phyloP scores from a whole-genome alignment of 306 rosid species.

The Amphicarpaea edgeworthii region DNA sequence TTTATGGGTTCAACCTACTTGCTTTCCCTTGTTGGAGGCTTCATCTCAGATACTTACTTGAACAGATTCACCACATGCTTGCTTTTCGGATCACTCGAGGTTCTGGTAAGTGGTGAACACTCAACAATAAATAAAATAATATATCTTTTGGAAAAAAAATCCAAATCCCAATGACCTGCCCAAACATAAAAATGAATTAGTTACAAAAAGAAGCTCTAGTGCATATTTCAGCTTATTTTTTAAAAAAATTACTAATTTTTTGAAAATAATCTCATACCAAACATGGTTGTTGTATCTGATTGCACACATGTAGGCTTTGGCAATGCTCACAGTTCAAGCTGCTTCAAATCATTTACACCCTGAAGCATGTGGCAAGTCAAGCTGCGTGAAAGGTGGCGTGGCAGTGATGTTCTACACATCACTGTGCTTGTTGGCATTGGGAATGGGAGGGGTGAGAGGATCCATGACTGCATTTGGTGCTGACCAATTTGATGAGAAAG shows the following conservation, averaged over 20 bases:
- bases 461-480: constrained; percentile 82
- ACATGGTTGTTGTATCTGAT: not conserved
- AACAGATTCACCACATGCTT: constrained; percentile 73
- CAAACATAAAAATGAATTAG: not conserved
- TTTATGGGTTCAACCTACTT: constrained; percentile 78
- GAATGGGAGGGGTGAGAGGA: constrained; percentile 81
- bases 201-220: no score
- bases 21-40: constrained; percentile 81
- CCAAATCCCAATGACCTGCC: constrained; percentile 27
- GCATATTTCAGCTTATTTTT: no score
- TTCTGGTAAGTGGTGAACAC: constrained; percentile 56
- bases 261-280: not conserved
- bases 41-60: constrained; percentile 81
- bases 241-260: not conserved
- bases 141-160: not conserved
- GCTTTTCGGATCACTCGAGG: constrained; percentile 69
- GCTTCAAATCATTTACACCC: constrained; percentile 64
- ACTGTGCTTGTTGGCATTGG: constrained; percentile 66
- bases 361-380: constrained; percentile 49
- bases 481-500: constrained; percentile 71
- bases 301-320: constrained; percentile 59
- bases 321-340: constrained; percentile 65
- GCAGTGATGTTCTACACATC: constrained; percentile 67
- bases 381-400: constrained; percentile 63
- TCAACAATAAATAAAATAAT: not conserved